Evolutionary conservation across 2,329 filamentous ascomycete species (phyloP).

Genomic region (Phaeophleospora eucalypticola): DNA sequence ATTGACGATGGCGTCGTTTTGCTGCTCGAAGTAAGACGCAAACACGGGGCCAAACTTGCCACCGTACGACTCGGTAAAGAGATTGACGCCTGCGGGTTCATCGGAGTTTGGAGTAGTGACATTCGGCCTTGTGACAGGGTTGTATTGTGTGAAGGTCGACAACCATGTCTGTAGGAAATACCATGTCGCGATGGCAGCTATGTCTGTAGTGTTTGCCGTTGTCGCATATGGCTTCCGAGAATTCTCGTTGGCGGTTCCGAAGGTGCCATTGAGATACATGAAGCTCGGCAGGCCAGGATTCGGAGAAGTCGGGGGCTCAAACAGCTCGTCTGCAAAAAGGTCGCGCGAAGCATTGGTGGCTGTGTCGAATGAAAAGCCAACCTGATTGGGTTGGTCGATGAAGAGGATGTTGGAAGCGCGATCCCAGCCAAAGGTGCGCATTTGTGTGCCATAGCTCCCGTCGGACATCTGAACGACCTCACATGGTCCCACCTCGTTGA

Average conservation of each 20-base stretch:
- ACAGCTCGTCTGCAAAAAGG: conserved; percentile 41
- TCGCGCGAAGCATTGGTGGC: conserved; percentile 58
- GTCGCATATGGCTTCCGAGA: conserved; percentile 14
- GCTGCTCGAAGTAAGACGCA: conserved; percentile 54
- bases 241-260: conserved; percentile 50
- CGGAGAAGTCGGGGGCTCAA: conserved; percentile 36
- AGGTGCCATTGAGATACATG: conserved; percentile 60
- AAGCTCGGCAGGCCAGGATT: conserved; percentile 21
- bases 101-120: conserved; percentile 49
- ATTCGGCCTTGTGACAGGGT: conserved; percentile 40
- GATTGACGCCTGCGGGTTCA: conserved; percentile 44
- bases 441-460: conserved; percentile 37
- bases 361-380: conserved; percentile 65
- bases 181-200: conserved; percentile 51
- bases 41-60: conserved; percentile 67
- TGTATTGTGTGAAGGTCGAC: conserved; percentile 37
- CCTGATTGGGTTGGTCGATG: conserved; percentile 63
- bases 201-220: conserved; percentile 35
- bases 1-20: conserved; percentile 56
- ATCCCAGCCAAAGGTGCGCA: conserved; percentile 64
- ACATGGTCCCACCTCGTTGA: conserved; percentile 54
- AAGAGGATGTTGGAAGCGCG: conserved; percentile 56
- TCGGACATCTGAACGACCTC: conserved; percentile 42
- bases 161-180: conserved; percentile 61
- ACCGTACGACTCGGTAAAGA: conserved; percentile 54